phyloP scores from a whole-genome alignment of 768 basidiomycete species.

The Fibroporia radiculosa region DNA sequence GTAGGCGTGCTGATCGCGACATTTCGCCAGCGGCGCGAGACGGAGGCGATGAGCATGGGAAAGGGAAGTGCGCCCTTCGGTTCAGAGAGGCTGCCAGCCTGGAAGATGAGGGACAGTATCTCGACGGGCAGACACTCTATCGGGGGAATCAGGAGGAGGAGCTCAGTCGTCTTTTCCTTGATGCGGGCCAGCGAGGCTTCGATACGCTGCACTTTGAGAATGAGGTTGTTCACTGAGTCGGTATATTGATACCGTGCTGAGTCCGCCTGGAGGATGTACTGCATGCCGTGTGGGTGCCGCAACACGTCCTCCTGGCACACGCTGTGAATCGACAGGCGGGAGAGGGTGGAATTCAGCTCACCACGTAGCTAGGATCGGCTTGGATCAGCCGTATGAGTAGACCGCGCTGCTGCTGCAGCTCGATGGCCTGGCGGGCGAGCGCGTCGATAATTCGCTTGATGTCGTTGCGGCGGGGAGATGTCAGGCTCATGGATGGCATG shows the following conservation, averaged over 20 bases:
- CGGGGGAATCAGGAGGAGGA: slow-evolving; percentile 17
- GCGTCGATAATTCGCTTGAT: slow-evolving; percentile 17
- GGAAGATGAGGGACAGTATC: slow-evolving; percentile 16
- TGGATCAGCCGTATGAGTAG: slow-evolving; percentile 14
- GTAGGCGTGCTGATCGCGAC: slow-evolving; percentile 12
- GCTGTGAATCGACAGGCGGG: slow-evolving; percentile 7
- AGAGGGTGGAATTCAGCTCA: slow-evolving; percentile 4
- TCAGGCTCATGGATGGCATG: neutral
- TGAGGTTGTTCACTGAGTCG: slow-evolving; percentile 9
- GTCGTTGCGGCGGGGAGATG: neutral
- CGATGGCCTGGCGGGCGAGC: slow-evolving; percentile 13
- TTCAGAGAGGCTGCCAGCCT: slow-evolving; percentile 4
- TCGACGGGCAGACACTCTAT: slow-evolving; percentile 16
- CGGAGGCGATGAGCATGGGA: slow-evolving; percentile 15
- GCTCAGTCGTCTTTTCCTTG: slow-evolving; percentile 14
- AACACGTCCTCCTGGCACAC: slow-evolving; percentile 7
- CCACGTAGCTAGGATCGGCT: slow-evolving; percentile 15
- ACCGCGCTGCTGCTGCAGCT: slow-evolving; percentile 11
- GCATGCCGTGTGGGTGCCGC: slow-evolving; percentile 8
- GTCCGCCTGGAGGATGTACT: slow-evolving; percentile 10
- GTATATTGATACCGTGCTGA: slow-evolving; percentile 8
- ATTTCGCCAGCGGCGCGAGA: slow-evolving; percentile 17
- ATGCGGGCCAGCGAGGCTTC: slow-evolving; percentile 17
- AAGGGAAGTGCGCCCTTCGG: slow-evolving; percentile 12
- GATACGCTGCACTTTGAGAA: slow-evolving; percentile 12